These are phyloP conservation scores for Schwanniomyces polymorphus DNA, from an alignment of 805 yeast species.

Conservation along the genomic window DNA sequence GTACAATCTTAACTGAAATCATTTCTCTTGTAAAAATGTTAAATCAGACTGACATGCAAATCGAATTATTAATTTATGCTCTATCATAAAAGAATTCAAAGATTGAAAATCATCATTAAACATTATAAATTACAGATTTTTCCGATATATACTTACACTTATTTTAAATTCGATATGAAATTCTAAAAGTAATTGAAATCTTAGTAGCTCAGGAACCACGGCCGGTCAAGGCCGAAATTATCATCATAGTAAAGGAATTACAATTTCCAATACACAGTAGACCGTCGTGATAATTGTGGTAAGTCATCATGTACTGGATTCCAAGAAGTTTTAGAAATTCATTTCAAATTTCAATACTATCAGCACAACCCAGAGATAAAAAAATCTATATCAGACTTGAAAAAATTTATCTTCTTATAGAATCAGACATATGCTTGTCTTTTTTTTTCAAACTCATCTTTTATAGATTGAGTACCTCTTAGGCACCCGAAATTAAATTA, in stretches of 20 bases:
- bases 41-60: slow-evolving; percentile 46
- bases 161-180: background rate
- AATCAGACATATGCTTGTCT: slow-evolving; percentile 99
- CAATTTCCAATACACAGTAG: slow-evolving; percentile 49
- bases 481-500: background rate
- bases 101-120: slow-evolving; percentile 16
- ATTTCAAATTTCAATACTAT: background rate
- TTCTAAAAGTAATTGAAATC: slow-evolving; percentile 5
- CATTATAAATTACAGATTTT: background rate
- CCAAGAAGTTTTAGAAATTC: slow-evolving; percentile 5
- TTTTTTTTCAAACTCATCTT: slow-evolving; percentile 70
- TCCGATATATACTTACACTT: no score
- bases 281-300: slow-evolving; percentile 54
- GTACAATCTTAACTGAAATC: background rate
- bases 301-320: slow-evolving; percentile 41
- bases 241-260: slow-evolving; percentile 47
- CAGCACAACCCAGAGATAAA: background rate
- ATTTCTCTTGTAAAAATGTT: background rate
- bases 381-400: slow-evolving; percentile 43
- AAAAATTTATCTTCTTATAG: slow-evolving; percentile 57
- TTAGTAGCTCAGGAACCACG: slow-evolving; percentile 44
- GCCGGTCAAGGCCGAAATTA: slow-evolving; percentile 51
- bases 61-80: slow-evolving; percentile 27
- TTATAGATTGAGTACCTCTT: slow-evolving; percentile 22
- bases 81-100: slow-evolving; percentile 16